Percentiles rank a stretch among this genome's conserved stretches.
Conservation (phyloP, 768 basidiomycete species). For the Rhodotorula paludigena region DNA sequence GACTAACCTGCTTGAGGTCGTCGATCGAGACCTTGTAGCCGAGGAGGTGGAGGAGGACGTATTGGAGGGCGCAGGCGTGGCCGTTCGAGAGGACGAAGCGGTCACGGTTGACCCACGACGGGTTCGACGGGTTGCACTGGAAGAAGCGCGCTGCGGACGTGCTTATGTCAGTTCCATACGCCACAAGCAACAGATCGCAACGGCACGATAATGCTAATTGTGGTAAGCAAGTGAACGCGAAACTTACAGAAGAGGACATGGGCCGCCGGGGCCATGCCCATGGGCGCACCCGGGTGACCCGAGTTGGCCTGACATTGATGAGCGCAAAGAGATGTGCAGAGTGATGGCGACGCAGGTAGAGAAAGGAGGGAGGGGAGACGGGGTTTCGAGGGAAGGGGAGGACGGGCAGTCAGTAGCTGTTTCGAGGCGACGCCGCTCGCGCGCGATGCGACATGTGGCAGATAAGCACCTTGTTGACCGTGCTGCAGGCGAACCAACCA, state of each 20-base stretch:
- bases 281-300: conserved; percentile 84
- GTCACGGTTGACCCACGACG: conserved; percentile 94
- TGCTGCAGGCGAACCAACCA: conserved; percentile 2
- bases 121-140: conserved; percentile 79
- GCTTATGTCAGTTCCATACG: background rate
- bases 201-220: too few species aligned
- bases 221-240: conserved; percentile 4
- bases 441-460: background rate
- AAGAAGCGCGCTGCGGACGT: conserved; percentile 59
- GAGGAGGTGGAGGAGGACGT: conserved; percentile 81
- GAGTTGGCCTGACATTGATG: conserved; percentile 65
- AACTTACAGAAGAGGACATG: conserved; percentile 76
- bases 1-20: conserved; percentile 64
- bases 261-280: conserved; percentile 84
- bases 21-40: conserved; percentile 89
- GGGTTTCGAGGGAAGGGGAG: background rate
- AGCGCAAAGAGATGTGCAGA: too few species aligned
- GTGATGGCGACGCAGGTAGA: background rate
- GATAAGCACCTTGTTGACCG: conserved; percentile 38
- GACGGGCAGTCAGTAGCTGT: conserved; percentile 7
- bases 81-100: conserved; percentile 95
- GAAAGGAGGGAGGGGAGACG: background rate
- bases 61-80: conserved; percentile 84
- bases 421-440: conserved; percentile 12
- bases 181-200: background rate